Base-by-base conservation (phyloP, 768 basidiomycete species). In the Favolaschia claudopus region DNA sequence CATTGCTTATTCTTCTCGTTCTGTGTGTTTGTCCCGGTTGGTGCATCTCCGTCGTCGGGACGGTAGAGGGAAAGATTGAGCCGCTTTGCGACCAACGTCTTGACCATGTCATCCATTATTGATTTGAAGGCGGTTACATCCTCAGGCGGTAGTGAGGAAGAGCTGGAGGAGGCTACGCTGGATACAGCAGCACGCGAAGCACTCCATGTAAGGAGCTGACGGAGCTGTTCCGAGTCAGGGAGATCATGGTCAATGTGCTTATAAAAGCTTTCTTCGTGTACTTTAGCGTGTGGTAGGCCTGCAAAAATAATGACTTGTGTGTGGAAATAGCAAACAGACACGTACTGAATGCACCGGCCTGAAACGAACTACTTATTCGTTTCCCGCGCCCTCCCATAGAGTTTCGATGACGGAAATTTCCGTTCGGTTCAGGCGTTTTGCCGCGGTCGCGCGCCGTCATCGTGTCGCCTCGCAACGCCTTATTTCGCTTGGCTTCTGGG, bases 161-260 rank as follows among this genome's bases (percentile, higher is more conserved):
- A 61, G 25, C 72, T 59, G n/a, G 63, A 37, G 29, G 72, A 64
- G 51, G 73, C 57, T 52, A 74, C 51, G 20, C 73, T 49, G 20
- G 75, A 67, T 29, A n/a, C n/a, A n/a, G n/a, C n/a, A n/a, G 89
- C 86, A 5, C 91, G 87, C 7, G 87, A 81, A 0, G 91, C 79
- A 62, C 89, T 88, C 89, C 91, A 92, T 34, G 88, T 85, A 17
- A 93, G 77, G 1, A 93, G 77, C 65, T 91, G 89, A 2, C 89
- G 83, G 7, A 88, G 75, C 3, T 92, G 87, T 54, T 91, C 86
- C 1, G 87, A 73, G 61, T 92, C 89, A 2, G 91, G 90, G 7
- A 92, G 80, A 59, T 93, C 91, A 12, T 74, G 75, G 66, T 92
- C 91, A 55, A 93, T 91, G 62, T 93, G 91, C 70, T 92, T 92